Conservation (phyloP, 495 filamentous ascomycete species). For the Monascus purpureus region DNA sequence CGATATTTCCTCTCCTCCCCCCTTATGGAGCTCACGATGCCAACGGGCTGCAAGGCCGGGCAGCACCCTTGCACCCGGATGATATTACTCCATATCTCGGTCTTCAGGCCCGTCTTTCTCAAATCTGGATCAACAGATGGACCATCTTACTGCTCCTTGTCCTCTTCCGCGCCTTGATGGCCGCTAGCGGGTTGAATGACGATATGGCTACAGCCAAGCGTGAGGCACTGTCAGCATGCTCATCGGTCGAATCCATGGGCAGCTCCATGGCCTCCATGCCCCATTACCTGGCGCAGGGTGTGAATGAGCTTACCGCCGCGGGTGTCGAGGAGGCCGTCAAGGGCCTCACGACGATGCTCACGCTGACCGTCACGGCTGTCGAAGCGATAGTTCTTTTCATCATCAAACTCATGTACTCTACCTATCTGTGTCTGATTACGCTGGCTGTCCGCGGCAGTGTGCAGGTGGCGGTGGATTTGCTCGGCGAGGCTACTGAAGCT, state of each 20-base stretch:
- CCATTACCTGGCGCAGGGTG: conserved; percentile 74
- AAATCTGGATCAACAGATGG: conserved; percentile 96
- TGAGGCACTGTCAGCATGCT: conserved; percentile 79
- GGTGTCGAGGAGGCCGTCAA: conserved; percentile 65
- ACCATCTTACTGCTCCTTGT: conserved; percentile 79
- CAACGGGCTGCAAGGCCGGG: conserved; percentile 12
- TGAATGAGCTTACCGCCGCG: conserved; percentile 70
- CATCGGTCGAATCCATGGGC: conserved; percentile 82
- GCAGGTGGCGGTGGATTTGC: conserved; percentile 49
- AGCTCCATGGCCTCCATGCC: conserved; percentile 97
- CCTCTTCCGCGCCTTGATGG: conserved; percentile 64
- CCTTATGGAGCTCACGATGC: conserved; percentile 31
- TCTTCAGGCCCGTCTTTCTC: conserved; percentile 74
- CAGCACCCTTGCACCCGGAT: conserved; percentile 43
- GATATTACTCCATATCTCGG: conserved; percentile 91
- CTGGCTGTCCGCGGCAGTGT: conserved; percentile 67
- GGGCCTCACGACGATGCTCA: conserved; percentile 60
- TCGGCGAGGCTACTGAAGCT: conserved; percentile 54
- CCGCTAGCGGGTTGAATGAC: conserved; percentile 51
- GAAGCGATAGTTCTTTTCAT: conserved; percentile 81
- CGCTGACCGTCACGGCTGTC: conserved; percentile 65
- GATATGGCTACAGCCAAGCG: conserved; percentile 60
- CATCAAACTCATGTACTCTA: conserved; percentile 76
- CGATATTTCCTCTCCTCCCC: conserved; percentile 30
- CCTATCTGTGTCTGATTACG: conserved; percentile 75